Evolutionary conservation across 179 eudicot species (phyloP), one percentile per base, ranked within the genome.

Genomic region (Heliamphora pulchella): DNA sequence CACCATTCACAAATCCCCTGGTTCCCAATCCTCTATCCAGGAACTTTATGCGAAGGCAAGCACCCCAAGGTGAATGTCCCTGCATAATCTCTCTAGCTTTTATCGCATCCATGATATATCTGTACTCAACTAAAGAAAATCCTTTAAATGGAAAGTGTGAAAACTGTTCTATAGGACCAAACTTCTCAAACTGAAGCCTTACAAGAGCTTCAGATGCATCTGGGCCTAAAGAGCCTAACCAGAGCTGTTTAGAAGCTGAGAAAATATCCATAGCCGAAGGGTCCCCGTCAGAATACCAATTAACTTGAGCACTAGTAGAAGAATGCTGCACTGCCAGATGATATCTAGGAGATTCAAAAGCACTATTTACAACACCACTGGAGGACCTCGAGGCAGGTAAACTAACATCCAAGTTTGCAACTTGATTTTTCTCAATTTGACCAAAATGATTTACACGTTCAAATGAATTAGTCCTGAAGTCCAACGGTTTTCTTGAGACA

Each of bases 221-320:
- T 71, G 91, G 95, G 58, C 97, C 90, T 78, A 96, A 85, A 76
- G 92, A 91, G 73, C 97, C 98, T 80, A 96, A 70, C 97, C 97
- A 94, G 47, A 96, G 93, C 82, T 89, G 93, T 81, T 85, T 87
- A 31, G 98, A 90, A 89, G 99, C 99, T 67, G 94, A 87, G 83
- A 88, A 91, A 50, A 96, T 88, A 83, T 92, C 97, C 94, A 90
- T 84, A 5, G 95, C 90, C 69, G 87, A 91, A 75, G 94, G 89
- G 73, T 96, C 97, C 82, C 97, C 98, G 90, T 96, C 99, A 77
- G 91, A 88, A 78, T 87, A 85, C 91, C 93, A 91, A 70, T 82
- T 76, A 68, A 82, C 79, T 71, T 89, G 93, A 82, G 75, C 83
- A 57, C 82, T 77, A 54, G 79, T 14, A 81, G 86, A 78, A 78